Conservation (phyloP, 2,329 filamentous ascomycete species). For the Neonectria coccinea region DNA sequence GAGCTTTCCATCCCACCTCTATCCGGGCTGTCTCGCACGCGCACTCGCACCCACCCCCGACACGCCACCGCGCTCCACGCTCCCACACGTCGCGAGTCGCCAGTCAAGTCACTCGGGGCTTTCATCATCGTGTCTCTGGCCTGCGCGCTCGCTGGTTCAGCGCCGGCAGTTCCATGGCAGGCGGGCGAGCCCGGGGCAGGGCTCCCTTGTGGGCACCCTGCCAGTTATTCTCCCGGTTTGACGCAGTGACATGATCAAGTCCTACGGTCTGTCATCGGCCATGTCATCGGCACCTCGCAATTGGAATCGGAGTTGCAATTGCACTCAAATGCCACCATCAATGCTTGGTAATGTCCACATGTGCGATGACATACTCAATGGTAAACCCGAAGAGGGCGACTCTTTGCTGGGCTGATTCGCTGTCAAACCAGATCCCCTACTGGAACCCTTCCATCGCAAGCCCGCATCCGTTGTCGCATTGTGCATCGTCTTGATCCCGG, state of each 20-base stretch:
- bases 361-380: constrained; percentile 13
- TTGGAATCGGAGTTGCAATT: not conserved
- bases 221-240: not conserved
- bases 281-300: constrained; percentile 12
- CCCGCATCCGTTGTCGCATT: not conserved
- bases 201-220: not conserved
- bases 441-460: constrained; percentile 4
- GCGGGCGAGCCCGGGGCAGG: not conserved
- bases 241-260: constrained; percentile 10
- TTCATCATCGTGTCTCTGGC: not conserved
- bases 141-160: not conserved
- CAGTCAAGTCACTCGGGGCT: not conserved
- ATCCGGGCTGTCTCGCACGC: constrained; percentile 23
- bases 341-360: constrained; percentile 19
- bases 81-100: not conserved
- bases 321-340: not conserved
- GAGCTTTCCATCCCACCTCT: constrained; percentile 26
- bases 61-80: constrained; percentile 5
- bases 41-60: constrained; percentile 1
- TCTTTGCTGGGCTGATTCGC: constrained; percentile 15
- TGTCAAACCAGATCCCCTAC: constrained; percentile 10
- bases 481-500: constrained; percentile 9
- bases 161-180: not conserved
- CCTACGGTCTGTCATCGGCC: constrained; percentile 6
- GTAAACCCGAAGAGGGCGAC: constrained; percentile 1